Conservation (phyloP, 805 yeast species). For the Yamadazyma akitaensis region DNA sequence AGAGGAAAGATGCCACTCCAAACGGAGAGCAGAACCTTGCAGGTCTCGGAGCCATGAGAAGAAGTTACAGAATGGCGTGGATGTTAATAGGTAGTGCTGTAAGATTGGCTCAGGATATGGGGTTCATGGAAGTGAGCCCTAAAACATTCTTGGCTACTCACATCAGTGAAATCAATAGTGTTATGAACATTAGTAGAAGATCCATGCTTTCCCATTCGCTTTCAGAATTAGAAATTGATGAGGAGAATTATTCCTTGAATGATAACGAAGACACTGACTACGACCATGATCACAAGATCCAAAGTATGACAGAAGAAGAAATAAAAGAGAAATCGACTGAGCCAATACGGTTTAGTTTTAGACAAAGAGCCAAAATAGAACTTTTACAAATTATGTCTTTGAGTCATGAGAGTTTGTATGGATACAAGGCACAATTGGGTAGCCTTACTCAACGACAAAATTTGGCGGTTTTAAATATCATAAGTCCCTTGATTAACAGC, state of each 20-base stretch:
- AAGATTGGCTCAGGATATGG: constrained; percentile 82
- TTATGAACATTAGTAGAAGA: constrained; percentile 75
- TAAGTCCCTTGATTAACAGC: constrained; percentile 71
- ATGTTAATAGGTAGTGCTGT: constrained; percentile 88
- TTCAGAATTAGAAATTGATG: constrained; percentile 59
- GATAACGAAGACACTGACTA: constrained; percentile 20
- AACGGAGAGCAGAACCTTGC: constrained; percentile 46
- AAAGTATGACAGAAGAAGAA: constrained; percentile 34
- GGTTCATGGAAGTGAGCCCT: constrained; percentile 69
- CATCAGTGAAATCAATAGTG: constrained; percentile 75
- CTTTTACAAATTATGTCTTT: constrained; percentile 72
- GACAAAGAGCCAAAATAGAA: constrained; percentile 78
- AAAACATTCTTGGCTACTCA: constrained; percentile 81
- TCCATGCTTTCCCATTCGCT: constrained; percentile 74
- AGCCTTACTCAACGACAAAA: constrained; percentile 58
- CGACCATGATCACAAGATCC: constrained; percentile 19
- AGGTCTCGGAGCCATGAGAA: constrained; percentile 79
- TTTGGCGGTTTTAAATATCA: constrained; percentile 64
- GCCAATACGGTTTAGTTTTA: constrained; percentile 50
- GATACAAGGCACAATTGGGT: constrained; percentile 54
- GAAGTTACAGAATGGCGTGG: constrained; percentile 91
- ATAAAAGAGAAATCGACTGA: constrained; percentile 23
- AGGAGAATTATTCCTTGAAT: constrained; percentile 38
- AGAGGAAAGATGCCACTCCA: not conserved
- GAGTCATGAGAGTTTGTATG: constrained; percentile 81